Evolutionary conservation across 192 early-diverging fungal species (phyloP).

Genomic region (Bifiguratus adelaidae): DNA sequence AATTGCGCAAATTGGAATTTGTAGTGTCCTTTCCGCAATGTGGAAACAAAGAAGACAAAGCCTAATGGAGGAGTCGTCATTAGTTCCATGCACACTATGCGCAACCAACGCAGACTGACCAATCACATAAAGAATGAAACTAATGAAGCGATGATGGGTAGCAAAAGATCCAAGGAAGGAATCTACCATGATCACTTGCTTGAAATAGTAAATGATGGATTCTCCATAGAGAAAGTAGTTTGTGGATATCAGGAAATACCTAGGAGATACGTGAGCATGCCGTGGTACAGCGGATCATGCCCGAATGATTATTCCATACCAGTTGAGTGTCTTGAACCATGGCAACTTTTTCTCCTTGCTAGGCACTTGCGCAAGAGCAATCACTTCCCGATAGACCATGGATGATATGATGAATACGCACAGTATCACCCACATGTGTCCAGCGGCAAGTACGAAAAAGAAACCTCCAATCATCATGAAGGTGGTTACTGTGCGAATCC

Average conservation of each 20-base stretch:
- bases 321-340: conserved; percentile 89
- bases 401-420: conserved; percentile 78
- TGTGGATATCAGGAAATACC: conserved; percentile 81
- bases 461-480: conserved; percentile 86
- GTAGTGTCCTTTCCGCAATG: conserved; percentile 88
- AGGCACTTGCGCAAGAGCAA: conserved; percentile 73
- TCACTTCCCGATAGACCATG: conserved; percentile 89
- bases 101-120: conserved; percentile 31
- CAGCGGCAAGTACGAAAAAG: conserved; percentile 59
- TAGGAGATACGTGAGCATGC: conserved; percentile 7
- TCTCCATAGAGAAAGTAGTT: conserved; percentile 95
- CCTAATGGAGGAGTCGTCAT: conserved; percentile 15
- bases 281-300: neutral
- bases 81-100: neutral
- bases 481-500: conserved; percentile 74
- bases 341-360: conserved; percentile 77
- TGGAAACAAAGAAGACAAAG: conserved; percentile 90
- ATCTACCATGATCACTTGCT: conserved; percentile 73
- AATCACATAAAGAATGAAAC: conserved; percentile 77
- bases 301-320: conserved; percentile 27
- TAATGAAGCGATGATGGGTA: conserved; percentile 91
- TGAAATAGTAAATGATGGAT: conserved; percentile 83
- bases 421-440: conserved; percentile 78
- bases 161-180: conserved; percentile 75
- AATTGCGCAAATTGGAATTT: conserved; percentile 94